Percentiles rank a stretch among this genome's conserved stretches.
phyloP scores from a whole-genome alignment of 352 stramenopile genomes.

The Globisporangium paroecandrum region DNA sequence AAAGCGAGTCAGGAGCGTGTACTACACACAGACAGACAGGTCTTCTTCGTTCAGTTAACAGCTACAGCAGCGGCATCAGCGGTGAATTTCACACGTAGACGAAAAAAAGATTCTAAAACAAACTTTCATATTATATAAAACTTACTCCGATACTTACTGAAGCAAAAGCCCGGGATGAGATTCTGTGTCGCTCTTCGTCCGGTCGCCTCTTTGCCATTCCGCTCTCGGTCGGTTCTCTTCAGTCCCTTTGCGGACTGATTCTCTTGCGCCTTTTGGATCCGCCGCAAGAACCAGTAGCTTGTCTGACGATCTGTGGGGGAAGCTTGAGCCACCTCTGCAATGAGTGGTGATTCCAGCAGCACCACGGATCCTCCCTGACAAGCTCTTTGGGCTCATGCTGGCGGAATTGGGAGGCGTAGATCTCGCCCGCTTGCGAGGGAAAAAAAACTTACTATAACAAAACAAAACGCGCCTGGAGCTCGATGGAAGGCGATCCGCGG shows the following conservation, averaged over 20 bases:
- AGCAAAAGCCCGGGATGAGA: background rate
- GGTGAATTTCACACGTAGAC: background rate
- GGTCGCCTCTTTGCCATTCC: background rate
- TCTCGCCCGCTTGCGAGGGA: background rate
- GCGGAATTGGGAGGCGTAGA: background rate
- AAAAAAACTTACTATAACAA: conserved; percentile 17
- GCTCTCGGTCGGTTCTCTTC: conserved; percentile 1
- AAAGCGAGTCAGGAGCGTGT: background rate
- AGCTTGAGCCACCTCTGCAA: background rate
- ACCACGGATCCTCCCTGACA: background rate
- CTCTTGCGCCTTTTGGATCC: conserved; percentile 1
- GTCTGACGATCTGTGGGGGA: background rate
- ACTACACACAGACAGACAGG: background rate
- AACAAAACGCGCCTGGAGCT: conserved; percentile 11
- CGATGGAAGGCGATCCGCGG: background rate
- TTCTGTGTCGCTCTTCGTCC: background rate
- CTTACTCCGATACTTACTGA: conserved; percentile 5
- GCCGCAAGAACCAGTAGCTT: background rate
- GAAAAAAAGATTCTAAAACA: conserved; percentile 2
- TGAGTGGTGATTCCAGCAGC: background rate
- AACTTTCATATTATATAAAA: conserved; percentile 15
- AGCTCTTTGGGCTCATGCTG: background rate
- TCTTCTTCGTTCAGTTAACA: background rate
- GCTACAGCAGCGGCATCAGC: background rate
- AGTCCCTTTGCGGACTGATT: background rate